phyloP scores from a whole-genome alignment of 2,329 filamentous ascomycete genomes.

The Alternaria sp. region DNA sequence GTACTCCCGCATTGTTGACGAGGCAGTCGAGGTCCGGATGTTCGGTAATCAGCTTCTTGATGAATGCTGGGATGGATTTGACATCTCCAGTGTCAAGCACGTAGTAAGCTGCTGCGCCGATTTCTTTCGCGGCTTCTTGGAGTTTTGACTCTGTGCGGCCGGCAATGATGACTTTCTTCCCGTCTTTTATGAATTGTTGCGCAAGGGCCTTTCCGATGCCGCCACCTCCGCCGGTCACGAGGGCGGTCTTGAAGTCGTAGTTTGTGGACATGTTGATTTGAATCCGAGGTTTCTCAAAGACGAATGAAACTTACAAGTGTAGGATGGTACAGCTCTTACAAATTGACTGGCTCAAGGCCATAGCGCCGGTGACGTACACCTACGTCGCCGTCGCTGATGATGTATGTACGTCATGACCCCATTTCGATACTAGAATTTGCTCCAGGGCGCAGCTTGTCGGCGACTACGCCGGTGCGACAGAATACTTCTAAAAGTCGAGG shows the following conservation, averaged over 20 bases:
- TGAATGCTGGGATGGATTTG: conserved; percentile 53
- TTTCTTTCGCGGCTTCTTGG: conserved; percentile 49
- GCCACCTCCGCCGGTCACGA: conserved; percentile 55
- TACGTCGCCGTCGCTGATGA: neutral
- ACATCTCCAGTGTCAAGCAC: conserved; percentile 59
- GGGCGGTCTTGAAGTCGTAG: conserved; percentile 52
- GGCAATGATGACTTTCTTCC: conserved; percentile 60
- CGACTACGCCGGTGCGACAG: neutral
- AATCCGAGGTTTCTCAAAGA: too few relatives aligned
- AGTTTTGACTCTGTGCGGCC: conserved; percentile 64
- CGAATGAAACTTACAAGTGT: too few relatives aligned
- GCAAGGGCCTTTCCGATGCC: conserved; percentile 60
- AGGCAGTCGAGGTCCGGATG: conserved; percentile 64
- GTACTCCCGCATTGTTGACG: conserved; percentile 66
- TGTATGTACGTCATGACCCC: conserved; percentile 1
- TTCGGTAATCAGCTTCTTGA: conserved; percentile 53
- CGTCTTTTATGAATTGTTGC: conserved; percentile 51
- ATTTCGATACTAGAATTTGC: neutral
- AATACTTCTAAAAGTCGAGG: neutral
- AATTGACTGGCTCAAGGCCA: neutral
- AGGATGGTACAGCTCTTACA: too few relatives aligned
- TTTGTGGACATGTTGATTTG: conserved; percentile 22
- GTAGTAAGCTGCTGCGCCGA: conserved; percentile 60
- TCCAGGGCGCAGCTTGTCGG: too few relatives aligned
- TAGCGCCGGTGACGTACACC: neutral